phyloP scores from a whole-genome alignment of 768 basidiomycete species.

The Mycena vitilis region DNA sequence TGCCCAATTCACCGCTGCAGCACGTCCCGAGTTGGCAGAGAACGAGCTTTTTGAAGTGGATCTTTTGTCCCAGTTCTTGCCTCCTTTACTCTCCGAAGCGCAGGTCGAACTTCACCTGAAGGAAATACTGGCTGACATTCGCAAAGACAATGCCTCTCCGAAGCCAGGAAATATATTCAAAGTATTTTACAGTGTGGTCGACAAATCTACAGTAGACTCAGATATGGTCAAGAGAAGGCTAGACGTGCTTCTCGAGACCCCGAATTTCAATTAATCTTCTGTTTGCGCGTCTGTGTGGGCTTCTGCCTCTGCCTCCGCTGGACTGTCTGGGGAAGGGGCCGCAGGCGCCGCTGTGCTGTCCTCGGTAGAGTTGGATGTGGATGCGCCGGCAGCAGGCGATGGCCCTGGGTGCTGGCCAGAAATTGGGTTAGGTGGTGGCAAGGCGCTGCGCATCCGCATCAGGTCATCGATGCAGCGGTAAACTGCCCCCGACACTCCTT shows the following conservation, averaged over 20 bases:
- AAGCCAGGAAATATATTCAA: constrained; percentile 68
- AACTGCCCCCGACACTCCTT: constrained; percentile 81
- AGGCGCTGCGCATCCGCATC: constrained; percentile 76
- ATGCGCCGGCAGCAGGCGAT: constrained; percentile 6
- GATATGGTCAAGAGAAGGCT: constrained; percentile 67
- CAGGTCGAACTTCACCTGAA: constrained; percentile 66
- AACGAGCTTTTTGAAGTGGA: constrained; percentile 70
- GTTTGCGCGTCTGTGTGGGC: not conserved
- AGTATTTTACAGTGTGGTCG: constrained; percentile 70
- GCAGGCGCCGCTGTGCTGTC: constrained; percentile 16
- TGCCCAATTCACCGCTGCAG: constrained; percentile 63
- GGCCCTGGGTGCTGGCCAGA: constrained; percentile 24
- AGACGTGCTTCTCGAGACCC: constrained; percentile 47
- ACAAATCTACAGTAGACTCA: constrained; percentile 69
- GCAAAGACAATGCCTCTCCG: constrained; percentile 31
- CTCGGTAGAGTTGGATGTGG: constrained; percentile 6
- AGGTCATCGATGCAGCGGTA: constrained; percentile 84
- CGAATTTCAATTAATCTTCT: constrained; percentile 16
- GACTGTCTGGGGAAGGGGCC: constrained; percentile 23
- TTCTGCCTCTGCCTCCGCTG: not conserved
- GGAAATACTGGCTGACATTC: constrained; percentile 51
- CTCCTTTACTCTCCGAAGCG: constrained; percentile 65
- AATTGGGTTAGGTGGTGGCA: constrained; percentile 49
- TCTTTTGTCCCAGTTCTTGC: constrained; percentile 66
- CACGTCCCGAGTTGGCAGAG: constrained; percentile 73